Base-by-base conservation (phyloP, 225 moss, liverwort and hornwort genomes). In the Polytrichum commune region DNA sequence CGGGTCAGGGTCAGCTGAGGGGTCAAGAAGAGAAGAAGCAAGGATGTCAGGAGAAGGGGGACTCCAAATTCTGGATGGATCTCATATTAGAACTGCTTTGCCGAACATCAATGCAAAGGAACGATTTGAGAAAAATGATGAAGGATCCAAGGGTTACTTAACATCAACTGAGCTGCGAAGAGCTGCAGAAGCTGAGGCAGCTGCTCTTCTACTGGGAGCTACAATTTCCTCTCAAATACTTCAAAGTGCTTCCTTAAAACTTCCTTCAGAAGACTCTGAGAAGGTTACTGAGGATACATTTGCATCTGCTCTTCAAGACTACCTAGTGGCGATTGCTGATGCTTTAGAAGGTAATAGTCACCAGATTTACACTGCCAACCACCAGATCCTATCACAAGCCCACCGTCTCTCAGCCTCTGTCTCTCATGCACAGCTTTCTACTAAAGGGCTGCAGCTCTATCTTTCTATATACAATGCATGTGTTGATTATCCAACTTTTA, bases 141-240 rank as follows among this genome's bases (percentile, higher is more conserved):
- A 81, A 71, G 89, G 86, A 68, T 78, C 79, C 23, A 89, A 89
- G 74, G 89, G 89, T 56, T 80, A 79, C 60, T 76, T 89, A 72
- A 89, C 89, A 66, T 70, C 85, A 38, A 67, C 76, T 60, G 85
- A 89, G 78, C 5, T 86, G 62, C 86, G 86, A 53, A 76, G 68
- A 69, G 89, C 89, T 73, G 89, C 89, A 35, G 86, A 89, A 81
- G 89, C 89, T 58, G 89, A 89, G 71, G 86, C 86, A 25, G 89
- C 89, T 30, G 86, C 73, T 72, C 78, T 86, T 67, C 89, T 89
- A 28, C 75, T 89, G 74, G 89, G 89, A 25, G 71, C 72, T 33
- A 72, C 72, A 60, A 65, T 89, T 27, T 83, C 83, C 53, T 76
- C 78, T 19, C 80, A 86, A 61, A n/a, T 79, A 63, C 70, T 83